Conservation (phyloP, 2,329 filamentous ascomycete species). For the Verticillium nonalfalfae region DNA sequence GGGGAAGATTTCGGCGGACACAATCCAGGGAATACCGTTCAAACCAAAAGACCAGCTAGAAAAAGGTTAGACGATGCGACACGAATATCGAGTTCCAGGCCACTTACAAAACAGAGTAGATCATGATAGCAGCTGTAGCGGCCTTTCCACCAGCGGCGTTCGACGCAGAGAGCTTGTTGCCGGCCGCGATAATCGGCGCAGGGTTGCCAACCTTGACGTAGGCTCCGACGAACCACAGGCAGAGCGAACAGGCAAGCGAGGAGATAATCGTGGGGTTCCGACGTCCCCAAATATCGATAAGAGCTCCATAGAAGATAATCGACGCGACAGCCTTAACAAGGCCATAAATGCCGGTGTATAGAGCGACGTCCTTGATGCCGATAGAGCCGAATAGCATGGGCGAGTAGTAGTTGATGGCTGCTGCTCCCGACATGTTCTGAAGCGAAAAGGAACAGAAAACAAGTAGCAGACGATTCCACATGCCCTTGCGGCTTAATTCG, state of each 20-base stretch:
- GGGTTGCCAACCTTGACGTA: constrained; percentile 48
- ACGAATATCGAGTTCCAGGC: no score
- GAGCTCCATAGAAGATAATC: constrained; percentile 31
- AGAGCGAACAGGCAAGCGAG: constrained; percentile 37
- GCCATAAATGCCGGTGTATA: constrained; percentile 47
- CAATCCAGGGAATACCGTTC: constrained; percentile 39
- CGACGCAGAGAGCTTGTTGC: constrained; percentile 31
- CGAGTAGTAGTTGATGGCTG: constrained; percentile 35
- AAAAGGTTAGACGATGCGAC: neutral
- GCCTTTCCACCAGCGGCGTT: constrained; percentile 40
- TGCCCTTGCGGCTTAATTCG: constrained; percentile 29
- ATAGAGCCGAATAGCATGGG: constrained; percentile 31
- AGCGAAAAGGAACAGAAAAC: constrained; percentile 30
- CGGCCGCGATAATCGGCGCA: constrained; percentile 33
- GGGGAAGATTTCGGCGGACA: constrained; percentile 37
- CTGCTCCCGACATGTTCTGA: constrained; percentile 24
- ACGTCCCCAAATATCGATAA: constrained; percentile 33
- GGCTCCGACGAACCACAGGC: constrained; percentile 44
- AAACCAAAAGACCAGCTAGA: constrained; percentile 35
- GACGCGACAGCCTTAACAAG: constrained; percentile 34
- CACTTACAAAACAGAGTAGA: constrained; percentile 46
- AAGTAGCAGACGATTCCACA: constrained; percentile 30
- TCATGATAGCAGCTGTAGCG: constrained; percentile 48
- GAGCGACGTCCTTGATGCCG: constrained; percentile 34
- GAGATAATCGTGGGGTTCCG: constrained; percentile 37